Evolutionary conservation across 805 yeast species (phyloP), one percentile per base, ranked within the genome.

Genomic region (Zygoascus tannicola): DNA sequence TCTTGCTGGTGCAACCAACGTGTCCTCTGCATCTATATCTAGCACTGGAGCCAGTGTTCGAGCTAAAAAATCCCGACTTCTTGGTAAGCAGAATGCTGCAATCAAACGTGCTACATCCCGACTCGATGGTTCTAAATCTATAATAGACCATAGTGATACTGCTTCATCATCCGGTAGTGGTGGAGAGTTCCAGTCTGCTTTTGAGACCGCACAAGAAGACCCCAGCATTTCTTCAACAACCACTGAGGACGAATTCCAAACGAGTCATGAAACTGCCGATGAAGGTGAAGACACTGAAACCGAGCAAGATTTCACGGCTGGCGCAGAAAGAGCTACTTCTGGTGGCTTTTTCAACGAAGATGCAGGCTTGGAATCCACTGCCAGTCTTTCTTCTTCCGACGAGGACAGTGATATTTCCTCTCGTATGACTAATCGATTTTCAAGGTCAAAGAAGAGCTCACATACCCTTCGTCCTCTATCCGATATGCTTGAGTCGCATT

Each of bases 201-300:
- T 51, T 38, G 60, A 58, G 37, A 50, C 58, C n/a, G 55, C 52
- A 16, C 54, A 45, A 23, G 58, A 59, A 14, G 58, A 52, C 21
- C 47, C 47, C 4, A 32, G 16, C 4, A 32, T 26, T 5, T 16
- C 39, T 5, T 12, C 26, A 10, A 54, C 51, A 4, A 58, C 60
- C 7, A 57, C 53, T 18, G 59, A 54, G 16, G 62, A 56, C 8
- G 52, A 43, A 19, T 58, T 51, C 36, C 50, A 48, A 33, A 58
- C 61, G 10, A 60, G 57, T 12, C 41, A 43, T 21, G 60, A 57
- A 37, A 51, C 62, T 12, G 42, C 53, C 41, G 54, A 47, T 12
- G 56, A 48, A 38, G 63, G 51, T 30, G 58, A 50, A 19, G 51
- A 53, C 32, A 60, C 64, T 2, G 65, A 60, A 40, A 57, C 61